Conservation (phyloP, 768 basidiomycete species). For the Daedaleopsis nitida region DNA sequence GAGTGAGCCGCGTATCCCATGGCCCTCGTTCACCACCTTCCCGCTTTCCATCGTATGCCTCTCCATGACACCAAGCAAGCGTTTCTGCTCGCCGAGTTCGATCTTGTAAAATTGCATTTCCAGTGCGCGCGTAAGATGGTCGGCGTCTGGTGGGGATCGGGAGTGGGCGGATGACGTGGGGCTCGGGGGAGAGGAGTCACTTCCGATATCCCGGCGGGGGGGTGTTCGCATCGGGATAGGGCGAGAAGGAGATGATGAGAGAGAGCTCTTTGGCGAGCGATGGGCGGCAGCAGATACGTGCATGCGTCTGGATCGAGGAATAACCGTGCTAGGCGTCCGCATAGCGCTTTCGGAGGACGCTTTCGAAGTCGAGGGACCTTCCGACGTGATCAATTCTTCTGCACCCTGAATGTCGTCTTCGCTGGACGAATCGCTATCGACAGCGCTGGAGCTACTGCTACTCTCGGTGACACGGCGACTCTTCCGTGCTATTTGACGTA, state of each 20-base stretch:
- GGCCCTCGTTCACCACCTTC: constrained; percentile 20
- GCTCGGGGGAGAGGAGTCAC: neutral
- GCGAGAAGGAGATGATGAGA: constrained; percentile 5
- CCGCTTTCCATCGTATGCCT: constrained; percentile 75
- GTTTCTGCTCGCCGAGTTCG: constrained; percentile 86
- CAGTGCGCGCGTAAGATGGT: constrained; percentile 70
- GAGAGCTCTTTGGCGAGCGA: constrained; percentile 8
- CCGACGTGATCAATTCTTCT: constrained; percentile 1
- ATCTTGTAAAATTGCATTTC: constrained; percentile 94
- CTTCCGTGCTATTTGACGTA: constrained; percentile 67
- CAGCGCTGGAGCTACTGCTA: constrained; percentile 9
- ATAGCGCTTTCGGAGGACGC: neutral
- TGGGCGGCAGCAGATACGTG: neutral
- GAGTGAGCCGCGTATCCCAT: constrained; percentile 5
- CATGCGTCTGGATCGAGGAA: neutral
- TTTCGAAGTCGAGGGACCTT: constrained; percentile 1
- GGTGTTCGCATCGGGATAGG: neutral
- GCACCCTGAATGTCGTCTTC: constrained; percentile 15
- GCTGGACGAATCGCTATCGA: constrained; percentile 9
- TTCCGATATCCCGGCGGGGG: neutral
- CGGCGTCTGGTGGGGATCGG: constrained; percentile 39
- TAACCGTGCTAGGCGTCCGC: neutral
- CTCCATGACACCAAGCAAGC: constrained; percentile 89
- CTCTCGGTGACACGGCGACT: constrained; percentile 35
- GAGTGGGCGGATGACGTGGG: neutral